Conservation (phyloP, 306 rosid genomes). For the Cucumis hystrix region DNA sequence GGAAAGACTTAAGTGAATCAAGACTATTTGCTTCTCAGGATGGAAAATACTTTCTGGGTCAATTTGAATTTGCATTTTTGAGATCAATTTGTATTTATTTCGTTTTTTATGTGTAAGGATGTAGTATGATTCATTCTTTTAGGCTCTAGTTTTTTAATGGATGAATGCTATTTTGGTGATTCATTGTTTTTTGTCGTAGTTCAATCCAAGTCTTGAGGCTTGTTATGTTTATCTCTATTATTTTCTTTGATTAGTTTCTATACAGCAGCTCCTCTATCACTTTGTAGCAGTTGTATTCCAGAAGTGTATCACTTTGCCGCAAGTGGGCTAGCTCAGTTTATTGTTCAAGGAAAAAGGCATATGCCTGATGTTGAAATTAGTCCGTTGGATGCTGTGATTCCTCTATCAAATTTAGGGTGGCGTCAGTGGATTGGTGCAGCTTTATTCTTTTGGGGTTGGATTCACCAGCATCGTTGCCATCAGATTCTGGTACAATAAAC, state of each 20-base stretch:
- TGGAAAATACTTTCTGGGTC: background rate
- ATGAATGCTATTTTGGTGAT: background rate
- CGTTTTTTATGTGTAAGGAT: background rate
- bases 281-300: constrained; percentile 50
- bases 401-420: constrained; percentile 63
- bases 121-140: background rate
- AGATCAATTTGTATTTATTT: background rate
- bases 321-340: constrained; percentile 36
- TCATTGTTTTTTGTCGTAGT: background rate
- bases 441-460: constrained; percentile 73
- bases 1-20: background rate
- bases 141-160: background rate
- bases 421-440: constrained; percentile 60
- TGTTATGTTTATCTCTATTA: constrained; percentile 17
- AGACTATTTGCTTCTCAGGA: background rate
- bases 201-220: background rate
- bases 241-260: constrained; percentile 61
- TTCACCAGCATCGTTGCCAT: constrained; percentile 68
- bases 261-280: constrained; percentile 70
- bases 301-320: constrained; percentile 39
- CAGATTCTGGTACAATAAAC: constrained; percentile 59
- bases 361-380: constrained; percentile 41
- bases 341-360: constrained; percentile 58
- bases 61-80: background rate
- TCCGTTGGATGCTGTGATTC: constrained; percentile 33